Evolutionary conservation across 1,284 basidiomycete species (phyloP).

Genomic region (Calocybe gambosa): DNA sequence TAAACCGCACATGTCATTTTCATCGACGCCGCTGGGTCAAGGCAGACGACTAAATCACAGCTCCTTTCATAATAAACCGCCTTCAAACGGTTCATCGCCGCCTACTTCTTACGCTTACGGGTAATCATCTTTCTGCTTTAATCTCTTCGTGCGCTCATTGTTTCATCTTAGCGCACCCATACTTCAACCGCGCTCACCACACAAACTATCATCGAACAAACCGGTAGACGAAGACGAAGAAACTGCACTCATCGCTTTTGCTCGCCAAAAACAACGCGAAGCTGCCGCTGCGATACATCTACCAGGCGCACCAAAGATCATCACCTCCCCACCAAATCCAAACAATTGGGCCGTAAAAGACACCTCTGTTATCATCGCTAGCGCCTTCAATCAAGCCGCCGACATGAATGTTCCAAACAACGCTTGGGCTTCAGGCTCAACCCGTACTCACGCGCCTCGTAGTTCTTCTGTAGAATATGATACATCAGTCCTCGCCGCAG

Average conservation of each 20-base stretch:
- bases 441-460: conserved; percentile 49
- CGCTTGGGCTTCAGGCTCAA: conserved; percentile 54
- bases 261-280: conserved; percentile 45
- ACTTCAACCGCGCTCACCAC: conserved; percentile 51
- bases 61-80: conserved; percentile 65
- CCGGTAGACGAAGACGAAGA: conserved; percentile 27
- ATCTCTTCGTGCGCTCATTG: conserved; percentile 17
- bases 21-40: conserved; percentile 74
- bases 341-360: conserved; percentile 68
- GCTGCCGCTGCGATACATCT: conserved; percentile 25
- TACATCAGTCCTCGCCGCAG: conserved; percentile 50
- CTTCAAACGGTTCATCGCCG: conserved; percentile 32
- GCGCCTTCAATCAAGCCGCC: conserved; percentile 65
- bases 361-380: conserved; percentile 80
- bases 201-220: conserved; percentile 37
- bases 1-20: conserved; percentile 75
- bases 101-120: conserved; percentile 65
- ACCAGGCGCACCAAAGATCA: conserved; percentile 31
- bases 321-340: conserved; percentile 45
- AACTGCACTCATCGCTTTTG: conserved; percentile 32
- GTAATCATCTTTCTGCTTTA: conserved; percentile 32
- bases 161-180: conserved; percentile 45
- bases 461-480: conserved; percentile 77
- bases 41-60: conserved; percentile 76
- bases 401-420: conserved; percentile 40